Percentiles rank a stretch among this genome's conserved stretches.
These are phyloP conservation scores for Xylariaceae sp. DNA, from an alignment of 2,329 filamentous ascomycete species.

Conservation along the genomic window DNA sequence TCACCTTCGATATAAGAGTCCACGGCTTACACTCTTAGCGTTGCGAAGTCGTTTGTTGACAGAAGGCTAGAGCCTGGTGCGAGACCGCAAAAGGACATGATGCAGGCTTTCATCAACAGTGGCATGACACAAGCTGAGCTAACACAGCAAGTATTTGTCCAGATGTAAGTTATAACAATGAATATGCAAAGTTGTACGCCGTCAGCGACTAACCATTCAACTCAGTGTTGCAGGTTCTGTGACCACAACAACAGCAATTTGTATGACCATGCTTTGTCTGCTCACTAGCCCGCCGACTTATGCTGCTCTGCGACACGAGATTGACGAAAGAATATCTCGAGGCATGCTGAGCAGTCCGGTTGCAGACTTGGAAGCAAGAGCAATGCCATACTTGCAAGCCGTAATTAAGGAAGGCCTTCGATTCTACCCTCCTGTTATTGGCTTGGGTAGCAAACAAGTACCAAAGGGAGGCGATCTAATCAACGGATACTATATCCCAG, in stretches of 20 bases:
- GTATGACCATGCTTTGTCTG: constrained; percentile 27
- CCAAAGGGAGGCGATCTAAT: constrained; percentile 30
- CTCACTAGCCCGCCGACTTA: constrained; percentile 23
- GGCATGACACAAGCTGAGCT: constrained; percentile 36
- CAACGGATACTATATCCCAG: constrained; percentile 35
- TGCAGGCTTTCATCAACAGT: constrained; percentile 39
- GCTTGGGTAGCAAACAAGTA: constrained; percentile 30
- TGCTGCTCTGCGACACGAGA: constrained; percentile 18
- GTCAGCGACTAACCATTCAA: background rate
- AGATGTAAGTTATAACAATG: constrained; percentile 32
- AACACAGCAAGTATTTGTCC: constrained; percentile 39
- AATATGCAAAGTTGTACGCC: background rate
- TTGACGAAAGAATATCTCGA: constrained; percentile 13
- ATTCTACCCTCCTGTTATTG: constrained; percentile 35
- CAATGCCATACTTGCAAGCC: constrained; percentile 37
- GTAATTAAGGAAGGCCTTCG: constrained; percentile 41
- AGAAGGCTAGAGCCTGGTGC: constrained; percentile 25
- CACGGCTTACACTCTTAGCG: constrained; percentile 19
- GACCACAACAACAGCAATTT: constrained; percentile 25
- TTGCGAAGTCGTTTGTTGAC: constrained; percentile 28
- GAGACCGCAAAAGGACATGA: constrained; percentile 36
- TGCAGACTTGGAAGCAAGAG: constrained; percentile 27
- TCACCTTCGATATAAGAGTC: background rate
- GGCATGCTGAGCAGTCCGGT: constrained; percentile 29
- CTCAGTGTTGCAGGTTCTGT: constrained; percentile 24